Evolutionary conservation across 2,329 filamentous ascomycete species (phyloP).

Genomic region (Xylariaceae sp.): DNA sequence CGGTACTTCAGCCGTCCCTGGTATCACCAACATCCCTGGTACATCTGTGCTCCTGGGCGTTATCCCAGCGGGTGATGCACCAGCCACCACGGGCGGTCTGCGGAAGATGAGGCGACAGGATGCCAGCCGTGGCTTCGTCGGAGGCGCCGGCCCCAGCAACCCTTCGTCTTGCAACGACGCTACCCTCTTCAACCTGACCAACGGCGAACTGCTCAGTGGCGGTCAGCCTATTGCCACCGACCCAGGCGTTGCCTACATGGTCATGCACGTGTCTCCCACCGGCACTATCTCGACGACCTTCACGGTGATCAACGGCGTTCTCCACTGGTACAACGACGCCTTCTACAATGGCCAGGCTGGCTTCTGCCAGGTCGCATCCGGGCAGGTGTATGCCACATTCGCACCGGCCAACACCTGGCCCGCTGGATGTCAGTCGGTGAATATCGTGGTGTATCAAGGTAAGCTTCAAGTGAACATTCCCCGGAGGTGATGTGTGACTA

Average conservation of each 20-base stretch:
- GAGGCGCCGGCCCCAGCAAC: constrained; percentile 24
- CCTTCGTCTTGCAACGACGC: constrained; percentile 29
- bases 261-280: constrained; percentile 11
- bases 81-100: background rate
- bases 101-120: constrained; percentile 13
- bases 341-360: constrained; percentile 31
- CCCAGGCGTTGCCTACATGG: constrained; percentile 19
- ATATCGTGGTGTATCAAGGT: constrained; percentile 14
- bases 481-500: background rate
- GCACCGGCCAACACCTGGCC: constrained; percentile 14
- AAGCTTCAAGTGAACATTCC: background rate
- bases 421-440: constrained; percentile 21
- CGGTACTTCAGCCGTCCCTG: constrained; percentile 13
- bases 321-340: constrained; percentile 33
- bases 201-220: constrained; percentile 25
- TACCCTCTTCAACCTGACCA: constrained; percentile 25
- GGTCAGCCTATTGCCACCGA: constrained; percentile 24
- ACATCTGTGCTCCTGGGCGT: constrained; percentile 24
- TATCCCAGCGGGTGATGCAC: constrained; percentile 5
- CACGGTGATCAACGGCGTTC: constrained; percentile 20
- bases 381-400: constrained; percentile 29
- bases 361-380: constrained; percentile 31
- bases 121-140: constrained; percentile 26
- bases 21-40: constrained; percentile 20
- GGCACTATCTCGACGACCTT: constrained; percentile 20